Conservation (phyloP, 2,329 filamentous ascomycete genomes). For the Shiraia sp. region DNA sequence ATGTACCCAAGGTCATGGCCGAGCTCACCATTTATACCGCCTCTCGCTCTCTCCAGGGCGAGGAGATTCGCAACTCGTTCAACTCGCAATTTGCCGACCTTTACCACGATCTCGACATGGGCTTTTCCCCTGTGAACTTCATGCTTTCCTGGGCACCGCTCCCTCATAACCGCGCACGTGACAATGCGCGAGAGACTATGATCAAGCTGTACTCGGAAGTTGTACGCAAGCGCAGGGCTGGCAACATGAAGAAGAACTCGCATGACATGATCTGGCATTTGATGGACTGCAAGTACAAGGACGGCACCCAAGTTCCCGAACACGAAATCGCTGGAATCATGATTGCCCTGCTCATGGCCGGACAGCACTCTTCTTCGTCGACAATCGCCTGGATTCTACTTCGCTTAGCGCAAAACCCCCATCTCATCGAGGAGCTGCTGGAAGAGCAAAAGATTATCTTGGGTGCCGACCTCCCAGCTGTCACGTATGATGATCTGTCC, state of each 20-base stretch:
- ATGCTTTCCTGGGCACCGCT: slow-evolving; percentile 86
- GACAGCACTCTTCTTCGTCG: slow-evolving; percentile 85
- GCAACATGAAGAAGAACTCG: slow-evolving; percentile 54
- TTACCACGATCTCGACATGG: slow-evolving; percentile 89
- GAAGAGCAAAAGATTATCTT: slow-evolving; percentile 77
- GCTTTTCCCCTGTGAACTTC: slow-evolving; percentile 88
- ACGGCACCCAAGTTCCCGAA: slow-evolving; percentile 77
- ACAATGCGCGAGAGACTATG: slow-evolving; percentile 79
- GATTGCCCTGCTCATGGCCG: slow-evolving; percentile 91
- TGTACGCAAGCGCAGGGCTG: slow-evolving; percentile 70
- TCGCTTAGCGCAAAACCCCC: slow-evolving; percentile 74
- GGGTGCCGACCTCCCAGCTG: slow-evolving; percentile 72
- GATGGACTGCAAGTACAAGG: slow-evolving; percentile 84
- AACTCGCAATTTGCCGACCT: slow-evolving; percentile 78
- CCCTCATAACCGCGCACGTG: slow-evolving; percentile 83
- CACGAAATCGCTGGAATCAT: slow-evolving; percentile 89
- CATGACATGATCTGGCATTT: slow-evolving; percentile 87
- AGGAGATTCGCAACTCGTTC: slow-evolving; percentile 79
- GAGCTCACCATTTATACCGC: slow-evolving; percentile 91
- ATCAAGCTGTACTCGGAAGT: slow-evolving; percentile 81
- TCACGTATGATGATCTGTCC: slow-evolving; percentile 76
- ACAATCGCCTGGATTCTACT: slow-evolving; percentile 85
- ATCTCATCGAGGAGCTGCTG: slow-evolving; percentile 79
- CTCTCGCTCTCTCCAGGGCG: slow-evolving; percentile 81
- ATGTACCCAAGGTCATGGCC: slow-evolving; percentile 76